Evolutionary conservation across 2,329 filamentous ascomycete species (phyloP).

Genomic region (Fusarium stilboides): DNA sequence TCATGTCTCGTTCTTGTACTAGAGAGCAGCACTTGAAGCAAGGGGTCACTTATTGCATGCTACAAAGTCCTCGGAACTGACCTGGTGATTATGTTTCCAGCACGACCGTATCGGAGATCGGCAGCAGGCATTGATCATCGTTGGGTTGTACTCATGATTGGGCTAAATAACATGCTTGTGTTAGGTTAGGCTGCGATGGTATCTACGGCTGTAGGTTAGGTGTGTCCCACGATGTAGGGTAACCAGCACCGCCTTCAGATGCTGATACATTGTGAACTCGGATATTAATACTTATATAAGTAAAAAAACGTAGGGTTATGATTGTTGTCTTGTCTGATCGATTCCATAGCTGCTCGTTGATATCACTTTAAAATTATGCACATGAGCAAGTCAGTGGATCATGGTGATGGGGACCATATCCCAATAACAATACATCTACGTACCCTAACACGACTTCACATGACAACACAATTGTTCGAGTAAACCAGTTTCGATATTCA

Average conservation of each 20-base stretch:
- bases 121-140: slow-evolving; percentile 25
- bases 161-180: slow-evolving; percentile 13
- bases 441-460: no score
- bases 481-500: not conserved
- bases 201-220: not conserved
- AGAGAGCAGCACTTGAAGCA: not conserved
- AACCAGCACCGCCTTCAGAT: not conserved
- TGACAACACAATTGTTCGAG: not conserved
- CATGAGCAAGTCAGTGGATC: no score
- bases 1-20: not conserved
- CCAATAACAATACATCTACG: no score
- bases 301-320: no score
- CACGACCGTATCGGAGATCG: slow-evolving; percentile 25
- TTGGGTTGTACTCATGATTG: slow-evolving; percentile 18
- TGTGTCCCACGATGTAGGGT: slow-evolving; percentile 15
- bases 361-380: no score
- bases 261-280: no score
- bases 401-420: no score
- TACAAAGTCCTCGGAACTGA: not conserved
- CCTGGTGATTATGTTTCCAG: slow-evolving; percentile 6
- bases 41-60: not conserved
- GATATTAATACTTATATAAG: no score
- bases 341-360: no score
- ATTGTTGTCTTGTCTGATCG: no score
- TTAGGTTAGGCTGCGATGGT: slow-evolving; percentile 5